Base-by-base conservation (phyloP, 1,139 yeast species). In the Saccharomyces pastorianus region DNA sequence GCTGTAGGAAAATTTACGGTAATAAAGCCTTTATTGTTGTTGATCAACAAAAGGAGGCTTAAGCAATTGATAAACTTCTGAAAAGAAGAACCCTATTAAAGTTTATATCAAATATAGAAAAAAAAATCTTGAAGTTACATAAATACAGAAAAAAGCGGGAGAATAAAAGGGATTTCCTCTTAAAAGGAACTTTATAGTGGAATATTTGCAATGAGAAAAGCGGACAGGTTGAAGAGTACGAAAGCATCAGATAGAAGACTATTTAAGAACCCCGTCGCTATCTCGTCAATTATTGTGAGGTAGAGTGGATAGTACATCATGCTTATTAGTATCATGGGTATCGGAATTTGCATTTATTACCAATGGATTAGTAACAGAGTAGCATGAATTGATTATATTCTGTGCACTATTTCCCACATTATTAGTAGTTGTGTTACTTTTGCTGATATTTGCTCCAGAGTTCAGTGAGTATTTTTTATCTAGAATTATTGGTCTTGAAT, bases 131-230 rank as follows among this genome's bases (percentile, higher is more conserved):
- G 32, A 46, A 26, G 23, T 29, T 47, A 13, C 23, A 14, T 34
- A 13, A 25, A 20, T 29, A 17, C 14, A 23, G 44, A 13, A 42
- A 34, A 23, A 47, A 13, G 25, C 14, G 20, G 5, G 8, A 27
- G 23, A 26, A 25, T 44, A 38, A 13, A 14, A 27, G 11, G 20
- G 14, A 13, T 8, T 41, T 50, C 28, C 11, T 49, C 25, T 27
- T 32, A 8, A 38, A 20, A 17, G 38, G 17, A 20, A 17, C 25
- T 38, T 17, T 38, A 38, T 38, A 11, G 44, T 38, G 44, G 44
- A 38, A 38, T 38, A 38, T 38, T 38, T 38, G 44, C 44, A 38
- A 38, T 38, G 44, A 38, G 44, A 20, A 38, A 38, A 38, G 44
- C 44, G 20, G 23, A 38, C 25, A 20, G 44, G 44, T 8, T 8